phyloP scores from a whole-genome alignment of 441 rosid genomes.

The Syzygium syzygioides region DNA sequence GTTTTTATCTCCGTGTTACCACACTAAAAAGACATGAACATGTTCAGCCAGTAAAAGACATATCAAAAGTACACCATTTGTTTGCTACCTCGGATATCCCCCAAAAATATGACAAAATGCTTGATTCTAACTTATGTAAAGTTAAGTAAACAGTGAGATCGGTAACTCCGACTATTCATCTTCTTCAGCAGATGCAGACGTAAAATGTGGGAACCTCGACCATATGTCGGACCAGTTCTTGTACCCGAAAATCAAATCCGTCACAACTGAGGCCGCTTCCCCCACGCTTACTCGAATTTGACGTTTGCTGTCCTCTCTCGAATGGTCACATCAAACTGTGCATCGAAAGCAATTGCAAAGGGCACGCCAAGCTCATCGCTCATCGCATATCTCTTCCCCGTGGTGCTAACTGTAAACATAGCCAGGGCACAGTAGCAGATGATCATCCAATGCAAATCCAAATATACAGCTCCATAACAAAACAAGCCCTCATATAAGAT shows the following conservation, averaged over 20 bases:
- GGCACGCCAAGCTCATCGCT: conserved; percentile 80
- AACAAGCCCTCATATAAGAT: background rate
- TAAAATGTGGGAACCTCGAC: conserved; percentile 46
- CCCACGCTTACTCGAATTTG: conserved; percentile 52
- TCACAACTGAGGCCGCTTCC: conserved; percentile 47
- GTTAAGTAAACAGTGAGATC: background rate
- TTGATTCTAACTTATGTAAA: background rate
- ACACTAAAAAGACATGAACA: background rate
- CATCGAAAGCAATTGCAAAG: conserved; percentile 61
- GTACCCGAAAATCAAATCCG: conserved; percentile 44
- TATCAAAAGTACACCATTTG: background rate
- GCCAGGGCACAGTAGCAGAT: background rate
- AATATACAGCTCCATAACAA: background rate
- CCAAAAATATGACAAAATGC: background rate
- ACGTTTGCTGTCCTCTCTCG: conserved; percentile 71
- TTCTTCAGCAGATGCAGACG: conserved; percentile 25
- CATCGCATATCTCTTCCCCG: conserved; percentile 71
- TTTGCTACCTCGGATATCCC: background rate
- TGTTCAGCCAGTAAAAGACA: background rate
- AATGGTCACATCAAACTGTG: conserved; percentile 54
- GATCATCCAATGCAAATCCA: background rate
- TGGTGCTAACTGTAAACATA: conserved; percentile 46
- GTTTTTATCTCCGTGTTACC: background rate
- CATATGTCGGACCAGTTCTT: conserved; percentile 56
- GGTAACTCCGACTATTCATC: conserved; percentile 18